These are phyloP conservation scores for Pseudogymnoascus sp. DNA, from an alignment of 2,329 filamentous ascomycete species.

Conservation along the genomic window DNA sequence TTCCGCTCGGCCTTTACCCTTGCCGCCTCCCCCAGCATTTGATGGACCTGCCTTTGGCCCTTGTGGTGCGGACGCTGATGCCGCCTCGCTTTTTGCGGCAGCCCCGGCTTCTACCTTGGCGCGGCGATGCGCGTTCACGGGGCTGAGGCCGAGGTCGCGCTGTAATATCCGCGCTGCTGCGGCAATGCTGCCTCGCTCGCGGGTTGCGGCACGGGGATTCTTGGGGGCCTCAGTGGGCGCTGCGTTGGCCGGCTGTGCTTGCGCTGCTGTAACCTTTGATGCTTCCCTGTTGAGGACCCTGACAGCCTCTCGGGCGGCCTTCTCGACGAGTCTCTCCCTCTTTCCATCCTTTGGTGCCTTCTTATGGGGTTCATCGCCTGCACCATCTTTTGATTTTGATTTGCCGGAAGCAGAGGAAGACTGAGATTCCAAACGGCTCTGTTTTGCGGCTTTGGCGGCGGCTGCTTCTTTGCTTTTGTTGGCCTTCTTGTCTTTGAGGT, in stretches of 20 bases:
- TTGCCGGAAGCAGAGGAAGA: constrained; percentile 43
- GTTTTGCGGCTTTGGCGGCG: constrained; percentile 47
- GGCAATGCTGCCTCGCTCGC: constrained; percentile 41
- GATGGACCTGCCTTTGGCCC: constrained; percentile 13
- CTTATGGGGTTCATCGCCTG: constrained; percentile 38
- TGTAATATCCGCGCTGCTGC: constrained; percentile 58
- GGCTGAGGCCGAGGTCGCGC: constrained; percentile 56
- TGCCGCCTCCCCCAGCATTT: constrained; percentile 20
- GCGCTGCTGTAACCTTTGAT: constrained; percentile 40
- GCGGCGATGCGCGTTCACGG: constrained; percentile 53
- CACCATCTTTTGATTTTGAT: constrained; percentile 24
- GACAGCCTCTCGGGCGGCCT: constrained; percentile 53
- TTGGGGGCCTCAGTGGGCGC: constrained; percentile 40
- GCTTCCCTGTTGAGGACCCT: constrained; percentile 56
- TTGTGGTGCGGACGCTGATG: constrained; percentile 15
- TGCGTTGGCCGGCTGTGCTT: constrained; percentile 33
- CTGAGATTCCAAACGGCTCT: constrained; percentile 40
- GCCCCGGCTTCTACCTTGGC: constrained; percentile 43
- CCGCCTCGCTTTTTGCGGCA: constrained; percentile 25
- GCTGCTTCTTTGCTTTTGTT: constrained; percentile 54
- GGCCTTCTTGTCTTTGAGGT: constrained; percentile 84
- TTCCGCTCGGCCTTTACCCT: constrained; percentile 14
- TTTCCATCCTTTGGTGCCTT: constrained; percentile 55
- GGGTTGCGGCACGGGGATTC: constrained; percentile 43
- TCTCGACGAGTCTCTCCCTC: constrained; percentile 52